Base-by-base conservation (phyloP, 2,329 filamentous ascomycete genomes). In the Boeremia lycopersici region DNA sequence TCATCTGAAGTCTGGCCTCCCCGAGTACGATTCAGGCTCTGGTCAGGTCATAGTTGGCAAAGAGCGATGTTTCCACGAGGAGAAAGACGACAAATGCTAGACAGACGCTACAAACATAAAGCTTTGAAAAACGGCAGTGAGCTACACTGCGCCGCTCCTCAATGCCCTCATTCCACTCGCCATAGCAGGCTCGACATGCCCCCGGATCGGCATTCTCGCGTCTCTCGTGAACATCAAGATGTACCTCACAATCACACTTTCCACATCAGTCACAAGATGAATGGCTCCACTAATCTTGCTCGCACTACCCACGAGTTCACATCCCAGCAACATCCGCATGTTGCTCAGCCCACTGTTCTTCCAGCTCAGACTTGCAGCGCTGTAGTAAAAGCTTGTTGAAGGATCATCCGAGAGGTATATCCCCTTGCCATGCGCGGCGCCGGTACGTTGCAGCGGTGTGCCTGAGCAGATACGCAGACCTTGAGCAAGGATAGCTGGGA, bases 331-430 rank as follows among this genome's bases (percentile, higher is more conserved):
- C 50, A 74, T 31, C 23, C 60, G 51, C 66, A 69, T 69, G 38
- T 69, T 67, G 8, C 57, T 57, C 12, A 73, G 49, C 19, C 58
- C 57, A 34, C 64, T 69, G 31, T 65, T 67, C 2, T 46, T 48
- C 71, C 71, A 74, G 19, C 57, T 62, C 31, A 64, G 17, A 10
- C 52, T 51, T 4, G 58, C 15, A 1, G 67, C 48, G 1, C 68
- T 54, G 34, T 72, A 74, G 13, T 36, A 17, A 34, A 67, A 65
- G 1, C 65, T 67, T 2, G 63, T 68, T 1, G 61, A 34, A 0
- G 69, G 70, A 3, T 73, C 69, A 35, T 69, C 67, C 8, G 69
- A 64, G 13, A 72, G 44, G 25, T 74, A 74, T 8, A 74, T 72
- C 1, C 71, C 71, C 6, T 63, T 68, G 0, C 72, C 72, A 41